phyloP scores from a whole-genome alignment of 2,329 filamentous ascomycete genomes.

The Ilyonectria sp. region DNA sequence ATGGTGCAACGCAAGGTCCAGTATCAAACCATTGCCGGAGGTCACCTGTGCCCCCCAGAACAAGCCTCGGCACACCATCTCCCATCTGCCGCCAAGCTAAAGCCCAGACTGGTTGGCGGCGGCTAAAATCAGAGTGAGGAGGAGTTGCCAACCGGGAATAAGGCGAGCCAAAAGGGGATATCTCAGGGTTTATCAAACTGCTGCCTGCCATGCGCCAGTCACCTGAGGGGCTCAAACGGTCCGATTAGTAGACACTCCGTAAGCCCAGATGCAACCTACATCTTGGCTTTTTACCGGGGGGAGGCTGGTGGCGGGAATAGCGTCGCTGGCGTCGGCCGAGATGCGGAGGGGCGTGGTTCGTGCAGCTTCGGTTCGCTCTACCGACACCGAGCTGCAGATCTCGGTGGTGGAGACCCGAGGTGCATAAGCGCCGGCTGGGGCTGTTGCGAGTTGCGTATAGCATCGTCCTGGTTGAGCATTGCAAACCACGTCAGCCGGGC shows the following conservation, averaged over 20 bases:
- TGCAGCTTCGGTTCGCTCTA: conserved; percentile 11
- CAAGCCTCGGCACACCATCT: background rate
- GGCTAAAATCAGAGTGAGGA: background rate
- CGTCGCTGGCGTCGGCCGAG: conserved; percentile 25
- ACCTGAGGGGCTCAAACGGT: conserved; percentile 19
- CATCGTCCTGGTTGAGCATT: conserved; percentile 2
- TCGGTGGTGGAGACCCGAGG: conserved; percentile 31
- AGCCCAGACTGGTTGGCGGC: conserved; percentile 15
- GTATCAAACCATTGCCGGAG: background rate
- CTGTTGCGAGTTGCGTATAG: conserved; percentile 16
- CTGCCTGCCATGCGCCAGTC: conserved; percentile 2
- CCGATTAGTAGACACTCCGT: conserved; percentile 9
- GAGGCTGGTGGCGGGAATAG: background rate
- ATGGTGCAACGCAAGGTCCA: background rate
- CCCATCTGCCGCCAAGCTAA: background rate
- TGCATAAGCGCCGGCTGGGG: conserved; percentile 22
- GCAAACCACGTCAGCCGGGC: conserved; percentile 5
- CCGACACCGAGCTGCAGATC: conserved; percentile 25
- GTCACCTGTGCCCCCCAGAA: background rate
- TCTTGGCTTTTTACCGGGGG: background rate
- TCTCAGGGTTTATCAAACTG: background rate
- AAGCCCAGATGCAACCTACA: conserved; percentile 12
- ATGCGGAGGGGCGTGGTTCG: conserved; percentile 8
- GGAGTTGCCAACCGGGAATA: background rate
- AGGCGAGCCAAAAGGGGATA: conserved; percentile 5